Evolutionary conservation across 345 rosid species (phyloP), one percentile per base, ranked within the genome.

Genomic region (Corymbia maculata): DNA sequence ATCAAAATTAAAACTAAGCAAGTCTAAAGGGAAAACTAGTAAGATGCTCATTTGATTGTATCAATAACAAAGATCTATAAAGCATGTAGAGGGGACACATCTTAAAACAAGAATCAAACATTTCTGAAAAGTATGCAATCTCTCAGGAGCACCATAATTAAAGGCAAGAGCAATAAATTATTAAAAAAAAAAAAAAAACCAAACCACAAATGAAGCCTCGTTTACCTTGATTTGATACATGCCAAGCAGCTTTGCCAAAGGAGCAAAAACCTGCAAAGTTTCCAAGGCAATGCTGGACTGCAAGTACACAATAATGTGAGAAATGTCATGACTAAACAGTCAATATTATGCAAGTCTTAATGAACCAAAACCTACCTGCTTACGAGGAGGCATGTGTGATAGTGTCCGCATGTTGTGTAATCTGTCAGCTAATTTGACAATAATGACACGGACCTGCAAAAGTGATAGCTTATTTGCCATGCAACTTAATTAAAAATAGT

Each of bases 321-420:
- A 36, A 86, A 75, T 19, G 84, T 42, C 49, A 14, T 17, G 26
- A 36, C 42, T 75, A 19, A 42, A 49, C 49, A 75, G 84, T 42
- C 49, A 75, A 75, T 42, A 9, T 75, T 75, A 75, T 75, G 82
- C 82, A 75, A 75, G 82, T 75, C 82, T 75, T 75, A 75, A 49
- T 42, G 49, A 75, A 75, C 86, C 61, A 88, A 61, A 86, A 88
- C 68, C 57, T 91, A 98, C 99, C 99, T 98, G 99, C 94, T 98
- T 98, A 90, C 94, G 98, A 7, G 93, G 94, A 91, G 99, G 99
- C 99, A 98, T 97, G 92, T 97, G 94, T 1, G 96, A 93, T 57
- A 97, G 98, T 51, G 99, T 98, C 50, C 99, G 97, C 99, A 98
- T 98, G 88, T 98, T 98, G 93, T 98, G 99, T 90, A 98, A 93